phyloP scores from a whole-genome alignment of 352 stramenopile genomes.

The Pythium phragmiticola region DNA sequence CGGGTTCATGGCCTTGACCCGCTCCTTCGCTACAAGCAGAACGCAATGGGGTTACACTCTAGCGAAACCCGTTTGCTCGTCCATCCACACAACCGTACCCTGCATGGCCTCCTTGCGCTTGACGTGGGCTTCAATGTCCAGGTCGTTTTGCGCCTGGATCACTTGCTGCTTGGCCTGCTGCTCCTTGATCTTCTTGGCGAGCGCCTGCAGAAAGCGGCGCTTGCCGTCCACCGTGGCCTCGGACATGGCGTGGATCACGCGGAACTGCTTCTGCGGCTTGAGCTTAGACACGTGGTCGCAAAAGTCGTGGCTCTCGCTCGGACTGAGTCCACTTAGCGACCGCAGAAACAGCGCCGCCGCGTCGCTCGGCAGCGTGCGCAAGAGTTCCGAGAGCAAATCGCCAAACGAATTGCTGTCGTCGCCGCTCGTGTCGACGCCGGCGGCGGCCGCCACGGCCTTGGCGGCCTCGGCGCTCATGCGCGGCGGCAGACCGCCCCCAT shows the following conservation, averaged over 20 bases:
- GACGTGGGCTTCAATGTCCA: slow-evolving; percentile 62
- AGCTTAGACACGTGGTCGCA: slow-evolving; percentile 72
- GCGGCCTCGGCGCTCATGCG: slow-evolving; percentile 26
- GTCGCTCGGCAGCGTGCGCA: slow-evolving; percentile 69
- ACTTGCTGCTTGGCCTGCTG: slow-evolving; percentile 57
- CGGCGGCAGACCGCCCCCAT: neutral
- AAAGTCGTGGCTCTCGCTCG: slow-evolving; percentile 70
- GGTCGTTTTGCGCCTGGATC: slow-evolving; percentile 50
- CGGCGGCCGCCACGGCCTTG: slow-evolving; percentile 19
- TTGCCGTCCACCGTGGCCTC: slow-evolving; percentile 78
- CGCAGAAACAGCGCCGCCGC: slow-evolving; percentile 72
- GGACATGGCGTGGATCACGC: slow-evolving; percentile 82
- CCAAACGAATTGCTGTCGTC: slow-evolving; percentile 52
- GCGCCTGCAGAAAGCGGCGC: slow-evolving; percentile 68
- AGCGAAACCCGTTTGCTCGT: neutral
- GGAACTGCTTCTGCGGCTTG: slow-evolving; percentile 83
- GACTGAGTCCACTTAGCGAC: slow-evolving; percentile 71
- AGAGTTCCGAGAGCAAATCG: slow-evolving; percentile 71
- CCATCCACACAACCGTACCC: slow-evolving; percentile 29
- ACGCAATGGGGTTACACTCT: slow-evolving; percentile 3
- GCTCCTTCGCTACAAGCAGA: slow-evolving; percentile 44
- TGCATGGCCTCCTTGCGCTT: slow-evolving; percentile 73
- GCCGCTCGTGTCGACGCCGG: slow-evolving; percentile 25
- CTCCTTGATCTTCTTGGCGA: slow-evolving; percentile 70
- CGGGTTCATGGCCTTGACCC: slow-evolving; percentile 68